Base-by-base conservation (phyloP, 78 protist genomes). In the Dictyostelium intermedium region DNA sequence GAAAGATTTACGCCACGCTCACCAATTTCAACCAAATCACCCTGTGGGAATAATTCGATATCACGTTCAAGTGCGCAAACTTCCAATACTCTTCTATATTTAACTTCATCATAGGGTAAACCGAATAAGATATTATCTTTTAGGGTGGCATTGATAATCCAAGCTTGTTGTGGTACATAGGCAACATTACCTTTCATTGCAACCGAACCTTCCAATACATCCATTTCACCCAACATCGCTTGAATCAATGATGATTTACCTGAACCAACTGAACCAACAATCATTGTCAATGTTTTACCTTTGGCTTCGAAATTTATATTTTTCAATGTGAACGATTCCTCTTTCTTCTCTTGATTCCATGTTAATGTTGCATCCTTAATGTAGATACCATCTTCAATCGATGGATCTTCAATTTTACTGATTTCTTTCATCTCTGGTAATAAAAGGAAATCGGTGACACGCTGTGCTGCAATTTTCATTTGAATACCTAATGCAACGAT, bases 1-100 rank as follows among this genome's bases (percentile, higher is more conserved):
- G 92, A 23, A 96, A 98, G 43, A 98, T 98, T 30, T 91, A 94
- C 92, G 97, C 97, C 95, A 13, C 97, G 61, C 89, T 98, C 99
- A 37, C 99, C 99, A 79, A 98, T 97, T 83, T 94, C 98, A 5
- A 99, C 97, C 66, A 27, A 11, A 87, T 99, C 99, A 35, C 99
- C 99, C 9, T 78, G 92, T 18, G 97, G 94, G 69, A 98, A 83
- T 23, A 56, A 8, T 10, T 78, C 91, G n/a, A 98, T 43, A 78
- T 99, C 99, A 18, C 92, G 41, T 20, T 9, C 43, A 23, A 98
- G 94, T 25, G 96, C 98, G 32, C 99, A 98, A 10, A 95, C 98
- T 2, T 82, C 23, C 13, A 98, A 1, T 14, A 96, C 98, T 0
- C 20, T 25, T 5, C 23, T 23, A 77, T 92, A 92, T 39, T 66